Base-by-base conservation (phyloP, 768 basidiomycete species). In the Phaeotremella fagi region DNA sequence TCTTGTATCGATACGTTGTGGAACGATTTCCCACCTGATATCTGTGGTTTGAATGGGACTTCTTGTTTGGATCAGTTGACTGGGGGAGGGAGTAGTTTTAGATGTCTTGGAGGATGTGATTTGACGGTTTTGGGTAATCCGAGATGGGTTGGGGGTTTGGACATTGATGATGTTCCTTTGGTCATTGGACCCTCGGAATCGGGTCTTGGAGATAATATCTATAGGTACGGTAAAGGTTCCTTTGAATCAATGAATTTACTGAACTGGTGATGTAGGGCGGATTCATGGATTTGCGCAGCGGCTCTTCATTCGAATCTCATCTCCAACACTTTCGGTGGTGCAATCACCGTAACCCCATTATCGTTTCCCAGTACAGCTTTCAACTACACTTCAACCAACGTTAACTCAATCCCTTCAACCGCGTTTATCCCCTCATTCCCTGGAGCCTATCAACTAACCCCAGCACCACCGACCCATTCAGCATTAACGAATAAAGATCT, bases 241-340 rank as follows among this genome's bases (percentile, higher is more conserved):
- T 24, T 6, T 2, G 11, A 41, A 29, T 18, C n/a, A 22, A 23
- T 22, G 18, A 28, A 23, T 16, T 16, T 22, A 23, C 7, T 46
- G 25, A 15, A 27, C 37, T 2, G 20, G 35, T 50, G 1, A 26
- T 22, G 26, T 42, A 70, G 68, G 11, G 68, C 65, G 23, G 68
- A 70, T 37, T 67, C 66, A 11, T 70, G 68, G 68, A 36, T 67
- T 15, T 70, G 68, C 45, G 52, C 68, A n/a, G 41, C 68, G 5
- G 68, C 65, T 4, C 55, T 70, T 4, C 65, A 67, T 31, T 50
- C 68, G 3, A 45, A 43, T 3, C 31, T 55, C 15, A 64, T 67
- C 45, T 58, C 59, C 3, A 28, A 50, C 1, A 49, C 44, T 0
- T 36, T 58, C 2, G 68, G 68, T 2, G 68, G 68, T 6, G 62